A percentile compares a stretch with the other conserved stretches of the same genome.
Evolutionary conservation across 1,284 basidiomycete genomes (phyloP).

Genomic region (Pseudozyma thailandica): DNA sequence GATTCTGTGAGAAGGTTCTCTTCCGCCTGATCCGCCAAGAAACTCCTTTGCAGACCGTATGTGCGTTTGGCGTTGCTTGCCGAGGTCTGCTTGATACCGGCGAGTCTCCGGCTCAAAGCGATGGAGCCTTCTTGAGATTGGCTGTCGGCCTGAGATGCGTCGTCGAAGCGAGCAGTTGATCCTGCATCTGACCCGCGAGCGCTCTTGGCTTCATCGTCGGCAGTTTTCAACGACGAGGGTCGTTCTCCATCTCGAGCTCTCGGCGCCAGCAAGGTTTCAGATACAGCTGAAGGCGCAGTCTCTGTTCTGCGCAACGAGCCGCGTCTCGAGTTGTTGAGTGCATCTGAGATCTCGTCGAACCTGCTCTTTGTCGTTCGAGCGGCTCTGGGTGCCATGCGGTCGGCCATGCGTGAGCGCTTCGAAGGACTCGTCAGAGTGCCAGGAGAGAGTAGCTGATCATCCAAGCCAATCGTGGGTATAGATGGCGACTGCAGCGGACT

Average conservation of each 20-base stretch:
- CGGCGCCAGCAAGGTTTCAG: background rate
- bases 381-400: slow-evolving; percentile 39
- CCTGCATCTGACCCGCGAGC: slow-evolving; percentile 17
- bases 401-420: slow-evolving; percentile 37
- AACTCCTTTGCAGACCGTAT: slow-evolving; percentile 48
- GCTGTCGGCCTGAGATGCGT: slow-evolving; percentile 13
- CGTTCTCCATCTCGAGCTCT: slow-evolving; percentile 1
- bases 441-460: slow-evolving; percentile 11
- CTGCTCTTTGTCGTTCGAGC: slow-evolving; percentile 22
- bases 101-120: slow-evolving; percentile 22
- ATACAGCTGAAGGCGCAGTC: slow-evolving; percentile 31
- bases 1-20: slow-evolving; percentile 30
- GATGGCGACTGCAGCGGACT: slow-evolving; percentile 29
- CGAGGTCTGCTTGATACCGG: slow-evolving; percentile 43
- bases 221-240: background rate
- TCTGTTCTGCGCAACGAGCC: slow-evolving; percentile 34
- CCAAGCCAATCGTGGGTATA: slow-evolving; percentile 1
- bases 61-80: slow-evolving; percentile 42
- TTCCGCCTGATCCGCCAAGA: slow-evolving; percentile 41
- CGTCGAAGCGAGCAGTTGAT: slow-evolving; percentile 8
- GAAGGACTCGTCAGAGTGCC: slow-evolving; percentile 29
- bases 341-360: slow-evolving; percentile 13
- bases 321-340: slow-evolving; percentile 10
- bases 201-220: slow-evolving; percentile 1
- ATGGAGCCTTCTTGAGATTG: slow-evolving; percentile 27